Conservation (phyloP, 2,329 filamentous ascomycete species). For the Paradendryphiella salina region DNA sequence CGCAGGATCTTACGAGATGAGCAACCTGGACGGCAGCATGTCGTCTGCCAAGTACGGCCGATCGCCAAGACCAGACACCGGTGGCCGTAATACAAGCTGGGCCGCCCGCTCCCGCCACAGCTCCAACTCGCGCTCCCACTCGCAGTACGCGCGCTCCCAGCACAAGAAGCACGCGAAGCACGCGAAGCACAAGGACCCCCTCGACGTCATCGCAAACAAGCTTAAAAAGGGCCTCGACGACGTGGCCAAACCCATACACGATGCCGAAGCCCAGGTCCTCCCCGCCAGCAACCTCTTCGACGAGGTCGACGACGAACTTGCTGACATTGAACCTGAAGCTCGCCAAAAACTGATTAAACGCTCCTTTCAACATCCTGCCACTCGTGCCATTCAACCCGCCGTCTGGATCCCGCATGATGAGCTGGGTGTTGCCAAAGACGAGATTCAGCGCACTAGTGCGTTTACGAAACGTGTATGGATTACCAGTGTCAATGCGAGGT, state of each 20-base stretch:
- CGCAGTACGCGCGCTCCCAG: conserved; percentile 14
- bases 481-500: conserved; percentile 85
- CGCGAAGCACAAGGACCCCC: conserved; percentile 31
- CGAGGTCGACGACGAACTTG: conserved; percentile 87
- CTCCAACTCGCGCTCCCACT: conserved; percentile 36
- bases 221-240: conserved; percentile 37
- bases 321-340: conserved; percentile 89
- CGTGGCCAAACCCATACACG: conserved; percentile 37
- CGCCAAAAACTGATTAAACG: conserved; percentile 81
- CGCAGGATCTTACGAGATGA: conserved; percentile 36
- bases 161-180: conserved; percentile 29
- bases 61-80: conserved; percentile 23
- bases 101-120: conserved; percentile 34
- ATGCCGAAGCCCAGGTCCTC: conserved; percentile 51
- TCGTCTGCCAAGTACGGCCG: conserved; percentile 5
- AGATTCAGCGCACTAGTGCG: conserved; percentile 74
- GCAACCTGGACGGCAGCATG: conserved; percentile 25
- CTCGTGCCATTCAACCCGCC: conserved; percentile 80
- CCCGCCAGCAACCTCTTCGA: conserved; percentile 83
- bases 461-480: conserved; percentile 84
- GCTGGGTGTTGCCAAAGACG: conserved; percentile 87
- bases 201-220: conserved; percentile 33
- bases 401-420: conserved; percentile 95
- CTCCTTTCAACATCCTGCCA: conserved; percentile 87
- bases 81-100: conserved; percentile 32